Conservation (phyloP, 106 monocot species). For the Dioscorea dumetorum region DNA sequence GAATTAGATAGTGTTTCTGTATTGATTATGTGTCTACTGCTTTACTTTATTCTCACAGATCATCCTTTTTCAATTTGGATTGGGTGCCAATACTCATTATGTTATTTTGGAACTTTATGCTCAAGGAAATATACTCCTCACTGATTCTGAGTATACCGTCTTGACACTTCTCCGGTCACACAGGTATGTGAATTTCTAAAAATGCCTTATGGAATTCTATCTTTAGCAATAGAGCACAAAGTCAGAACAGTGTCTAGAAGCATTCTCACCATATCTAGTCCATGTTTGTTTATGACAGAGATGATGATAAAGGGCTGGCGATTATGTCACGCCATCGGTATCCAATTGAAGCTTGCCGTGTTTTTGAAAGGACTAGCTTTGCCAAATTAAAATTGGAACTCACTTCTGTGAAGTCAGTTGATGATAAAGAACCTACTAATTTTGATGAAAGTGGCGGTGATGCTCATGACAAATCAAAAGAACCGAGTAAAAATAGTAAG, state of each 20-base stretch:
- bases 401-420: slow-evolving; percentile 17
- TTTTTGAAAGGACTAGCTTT: slow-evolving; percentile 67
- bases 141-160: slow-evolving; percentile 73
- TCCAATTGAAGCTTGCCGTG: slow-evolving; percentile 83
- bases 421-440: slow-evolving; percentile 18
- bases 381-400: slow-evolving; percentile 52
- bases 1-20: too few species aligned
- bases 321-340: slow-evolving; percentile 99
- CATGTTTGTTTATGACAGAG: slow-evolving; percentile 34
- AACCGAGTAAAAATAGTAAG: slow-evolving; percentile 14
- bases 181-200: slow-evolving; percentile 30
- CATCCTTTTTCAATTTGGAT: slow-evolving; percentile 91
- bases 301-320: slow-evolving; percentile 91
- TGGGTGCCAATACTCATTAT: slow-evolving; percentile 83
- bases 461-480: slow-evolving; percentile 21
- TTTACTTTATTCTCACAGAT: slow-evolving; percentile 47
- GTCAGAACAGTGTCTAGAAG: background rate
- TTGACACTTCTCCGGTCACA: slow-evolving; percentile 95
- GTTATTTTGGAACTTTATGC: slow-evolving; percentile 85
- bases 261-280: slow-evolving; percentile 3
- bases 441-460: slow-evolving; percentile 8
- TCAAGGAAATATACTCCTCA: slow-evolving; percentile 92
- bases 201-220: too few species aligned
- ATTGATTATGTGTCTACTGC: background rate
- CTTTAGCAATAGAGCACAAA: too few species aligned